phyloP scores from a whole-genome alignment of 2,329 filamentous ascomycete species.

The Dothiorella sarmentorum region DNA sequence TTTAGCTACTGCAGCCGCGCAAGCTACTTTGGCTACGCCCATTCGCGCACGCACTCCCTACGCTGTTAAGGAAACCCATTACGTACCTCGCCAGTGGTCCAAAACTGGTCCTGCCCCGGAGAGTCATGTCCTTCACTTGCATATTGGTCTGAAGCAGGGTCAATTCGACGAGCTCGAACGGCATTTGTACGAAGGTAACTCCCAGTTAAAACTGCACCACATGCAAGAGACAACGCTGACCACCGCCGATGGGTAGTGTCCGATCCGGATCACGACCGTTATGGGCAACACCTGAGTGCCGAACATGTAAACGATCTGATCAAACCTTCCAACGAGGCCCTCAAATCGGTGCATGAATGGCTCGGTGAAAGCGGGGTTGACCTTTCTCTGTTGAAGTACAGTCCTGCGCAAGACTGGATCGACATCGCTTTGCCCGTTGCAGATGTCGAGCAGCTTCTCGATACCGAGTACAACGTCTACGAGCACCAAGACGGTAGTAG shows the following conservation, averaged over 20 bases:
- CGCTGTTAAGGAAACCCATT: conserved; percentile 55
- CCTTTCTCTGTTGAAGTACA: conserved; percentile 35
- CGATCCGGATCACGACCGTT: conserved; percentile 48
- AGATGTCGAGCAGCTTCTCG: conserved; percentile 47
- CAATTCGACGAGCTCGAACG: conserved; percentile 51
- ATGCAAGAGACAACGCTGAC: neutral
- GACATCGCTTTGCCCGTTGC: conserved; percentile 48
- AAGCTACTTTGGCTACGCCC: conserved; percentile 34
- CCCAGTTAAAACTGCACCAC: neutral
- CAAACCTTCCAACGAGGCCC: conserved; percentile 46
- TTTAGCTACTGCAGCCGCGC: conserved; percentile 29
- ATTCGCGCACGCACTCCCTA: conserved; percentile 41
- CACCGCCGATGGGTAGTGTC: conserved; percentile 38
- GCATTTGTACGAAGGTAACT: conserved; percentile 45
- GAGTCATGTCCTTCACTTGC: conserved; percentile 47
- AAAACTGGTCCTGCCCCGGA: conserved; percentile 47
- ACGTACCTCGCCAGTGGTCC: conserved; percentile 51
- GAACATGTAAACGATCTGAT: conserved; percentile 50
- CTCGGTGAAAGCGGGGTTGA: conserved; percentile 47
- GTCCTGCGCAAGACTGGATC: conserved; percentile 52
- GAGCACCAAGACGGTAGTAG: conserved; percentile 40
- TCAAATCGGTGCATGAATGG: conserved; percentile 50
- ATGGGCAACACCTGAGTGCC: conserved; percentile 48
- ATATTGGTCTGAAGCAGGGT: conserved; percentile 53
- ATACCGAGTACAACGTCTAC: conserved; percentile 41